Conservation (phyloP, 495 filamentous ascomycete genomes). For the Symbiotaphrina buchneri region DNA sequence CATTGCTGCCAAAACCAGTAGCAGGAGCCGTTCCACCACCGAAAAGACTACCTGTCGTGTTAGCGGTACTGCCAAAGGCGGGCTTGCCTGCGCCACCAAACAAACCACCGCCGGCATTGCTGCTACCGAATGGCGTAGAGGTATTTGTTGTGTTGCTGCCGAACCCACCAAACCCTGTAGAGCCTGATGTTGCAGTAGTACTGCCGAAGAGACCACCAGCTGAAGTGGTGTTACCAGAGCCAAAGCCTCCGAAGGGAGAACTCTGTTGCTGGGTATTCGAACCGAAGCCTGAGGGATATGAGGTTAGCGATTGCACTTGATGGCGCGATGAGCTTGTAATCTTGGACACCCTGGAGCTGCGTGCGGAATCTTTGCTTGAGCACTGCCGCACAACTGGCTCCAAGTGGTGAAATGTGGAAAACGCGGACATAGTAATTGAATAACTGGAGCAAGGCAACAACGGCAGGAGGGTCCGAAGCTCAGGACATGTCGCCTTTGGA, state of each 20-base stretch:
- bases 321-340: constrained; percentile 8
- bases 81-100: constrained; percentile 10
- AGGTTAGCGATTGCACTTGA: too few species aligned
- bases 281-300: constrained; percentile 6
- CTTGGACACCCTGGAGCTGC: too few species aligned
- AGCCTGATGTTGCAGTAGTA: constrained; percentile 11
- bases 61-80: constrained; percentile 20
- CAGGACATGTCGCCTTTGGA: too few species aligned
- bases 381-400: too few species aligned
- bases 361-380: too few species aligned
- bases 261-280: constrained; percentile 12
- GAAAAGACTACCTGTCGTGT: constrained; percentile 3
- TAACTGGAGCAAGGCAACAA: too few species aligned
- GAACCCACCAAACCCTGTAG: constrained; percentile 6
- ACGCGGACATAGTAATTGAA: too few species aligned
- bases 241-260: constrained; percentile 15
- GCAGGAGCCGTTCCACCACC: neutral
- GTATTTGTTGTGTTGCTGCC: constrained; percentile 3
- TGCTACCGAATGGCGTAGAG: constrained; percentile 6
- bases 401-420: too few species aligned
- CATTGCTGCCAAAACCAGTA: constrained; percentile 7
- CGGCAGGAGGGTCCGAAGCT: too few species aligned
- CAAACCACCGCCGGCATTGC: constrained; percentile 2
- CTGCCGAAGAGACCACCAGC: constrained; percentile 26
- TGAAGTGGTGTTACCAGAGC: constrained; percentile 10